Evolutionary conservation across 2,329 filamentous ascomycete genomes (phyloP).

Genomic region (Colletotrichum coccodes): DNA sequence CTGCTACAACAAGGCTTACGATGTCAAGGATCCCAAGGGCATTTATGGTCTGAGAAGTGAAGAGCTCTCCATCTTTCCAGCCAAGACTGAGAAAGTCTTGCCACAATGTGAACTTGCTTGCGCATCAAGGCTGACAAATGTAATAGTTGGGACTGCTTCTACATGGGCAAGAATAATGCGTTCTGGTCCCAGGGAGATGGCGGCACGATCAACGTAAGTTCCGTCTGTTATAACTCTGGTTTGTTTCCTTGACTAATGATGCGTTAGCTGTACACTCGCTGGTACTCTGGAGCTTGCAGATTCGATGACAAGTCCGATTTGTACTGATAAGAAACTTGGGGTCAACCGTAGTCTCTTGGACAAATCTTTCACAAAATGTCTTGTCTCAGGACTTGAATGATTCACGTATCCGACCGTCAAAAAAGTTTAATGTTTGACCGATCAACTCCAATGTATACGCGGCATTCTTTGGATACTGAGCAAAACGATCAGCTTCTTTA

Average conservation of each 20-base stretch:
- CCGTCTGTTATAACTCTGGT: no score
- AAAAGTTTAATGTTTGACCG: no score
- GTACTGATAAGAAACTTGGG: not conserved
- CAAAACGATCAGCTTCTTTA: no score
- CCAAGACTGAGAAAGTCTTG: constrained; percentile 1
- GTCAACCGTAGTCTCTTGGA: no score
- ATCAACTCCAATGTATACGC: no score
- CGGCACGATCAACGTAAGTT: not conserved
- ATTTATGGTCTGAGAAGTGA: not conserved
- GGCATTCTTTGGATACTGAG: no score
- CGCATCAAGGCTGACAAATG: not conserved
- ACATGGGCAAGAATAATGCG: not conserved
- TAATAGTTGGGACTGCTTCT: not conserved
- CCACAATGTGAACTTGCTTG: not conserved
- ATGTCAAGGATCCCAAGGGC: not conserved
- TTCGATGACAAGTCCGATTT: constrained; percentile 4
- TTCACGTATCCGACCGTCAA: no score
- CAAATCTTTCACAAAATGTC: no score
- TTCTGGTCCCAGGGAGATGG: constrained; percentile 12
- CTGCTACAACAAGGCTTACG: constrained; percentile 8
- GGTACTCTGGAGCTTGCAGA: not conserved
- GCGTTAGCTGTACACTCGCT: not conserved
- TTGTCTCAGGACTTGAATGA: no score
- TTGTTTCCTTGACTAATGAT: not conserved
- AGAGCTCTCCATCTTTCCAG: not conserved